Base-by-base conservation (phyloP, 2,329 filamentous ascomycete species). In the Cladosporium phlei region DNA sequence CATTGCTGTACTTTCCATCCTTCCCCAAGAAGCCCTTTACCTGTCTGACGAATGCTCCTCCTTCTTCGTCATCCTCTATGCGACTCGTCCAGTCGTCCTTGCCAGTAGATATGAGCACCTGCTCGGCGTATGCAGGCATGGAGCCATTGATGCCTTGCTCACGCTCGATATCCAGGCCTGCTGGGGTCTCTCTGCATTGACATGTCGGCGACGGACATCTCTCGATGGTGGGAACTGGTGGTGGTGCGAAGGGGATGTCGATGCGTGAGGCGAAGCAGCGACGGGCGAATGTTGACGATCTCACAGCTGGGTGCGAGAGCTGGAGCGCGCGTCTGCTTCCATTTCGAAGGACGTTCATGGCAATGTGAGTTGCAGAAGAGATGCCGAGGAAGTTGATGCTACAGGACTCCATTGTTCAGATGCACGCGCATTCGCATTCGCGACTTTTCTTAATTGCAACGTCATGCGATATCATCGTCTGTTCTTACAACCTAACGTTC, bases 51-150 rank as follows among this genome's bases (percentile, higher is more conserved):
- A 90, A 73, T 11, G 66, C 67, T 20, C 71, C 63, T 2, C 69
- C 63, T 25, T n/a, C n/a, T n/a, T 67, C 63, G 50, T 94, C 88
- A 35, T 95, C 83, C 63, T 95, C 89, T 52, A 96, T 94, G 48
- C 80, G 79, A 60, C 85, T 90, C 21, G 76, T 73, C 90, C 90
- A 96, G 68, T 95, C 86, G 22, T 76, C 69, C 51, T 81, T 79
- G 4, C 88, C 89, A 0, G 89, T 95, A 52, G 85, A 90, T 11
- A 96, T 75, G 8, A 97, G 67, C 3, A 96, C 78, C 57, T 96
- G 89, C 66, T 94, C 84, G 1, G 82, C 75, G 63, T 95, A 95
- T 1, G 76, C 72, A 2, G 85, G 75, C 69, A 95, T 90, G 5
- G 85, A 84, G 10, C 86, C 86, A 60, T 86, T 83, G 33, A 96